These are phyloP conservation scores for Alternaria arborescens DNA, from an alignment of 2,329 filamentous ascomycete species.

Conservation along the genomic window DNA sequence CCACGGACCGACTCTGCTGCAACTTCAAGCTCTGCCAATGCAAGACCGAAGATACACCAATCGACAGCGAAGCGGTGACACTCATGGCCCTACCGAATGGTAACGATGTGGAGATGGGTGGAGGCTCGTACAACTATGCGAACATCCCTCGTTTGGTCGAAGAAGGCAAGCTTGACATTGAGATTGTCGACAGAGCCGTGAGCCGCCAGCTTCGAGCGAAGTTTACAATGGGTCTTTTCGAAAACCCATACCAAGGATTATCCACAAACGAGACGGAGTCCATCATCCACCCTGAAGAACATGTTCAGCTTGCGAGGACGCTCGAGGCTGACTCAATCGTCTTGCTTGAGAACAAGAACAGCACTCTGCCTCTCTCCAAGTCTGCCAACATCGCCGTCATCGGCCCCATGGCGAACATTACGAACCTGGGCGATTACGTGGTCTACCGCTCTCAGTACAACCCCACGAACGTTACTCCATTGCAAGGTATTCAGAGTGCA, in stretches of 20 bases:
- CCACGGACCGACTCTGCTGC: constrained; percentile 71
- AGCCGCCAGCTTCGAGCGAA: constrained; percentile 71
- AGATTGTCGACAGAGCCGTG: constrained; percentile 71
- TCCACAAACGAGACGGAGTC: constrained; percentile 63
- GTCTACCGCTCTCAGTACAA: constrained; percentile 68
- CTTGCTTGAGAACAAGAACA: constrained; percentile 75
- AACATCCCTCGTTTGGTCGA: constrained; percentile 71
- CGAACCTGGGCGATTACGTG: constrained; percentile 76
- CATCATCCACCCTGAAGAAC: constrained; percentile 69
- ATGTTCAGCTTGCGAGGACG: constrained; percentile 68
- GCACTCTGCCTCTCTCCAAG: constrained; percentile 70
- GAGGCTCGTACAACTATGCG: constrained; percentile 73
- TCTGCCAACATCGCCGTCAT: constrained; percentile 75
- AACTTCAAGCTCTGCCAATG: constrained; percentile 70
- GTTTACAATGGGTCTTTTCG: constrained; percentile 75
- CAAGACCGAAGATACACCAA: constrained; percentile 54
- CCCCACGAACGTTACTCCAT: constrained; percentile 69
- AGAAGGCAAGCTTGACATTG: constrained; percentile 66
- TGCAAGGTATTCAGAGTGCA: constrained; percentile 71
- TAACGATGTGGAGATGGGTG: constrained; percentile 79
- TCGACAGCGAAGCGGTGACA: constrained; percentile 72
- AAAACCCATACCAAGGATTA: constrained; percentile 71
- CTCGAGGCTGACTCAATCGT: constrained; percentile 76
- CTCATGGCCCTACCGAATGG: constrained; percentile 71
- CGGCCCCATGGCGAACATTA: constrained; percentile 71